Base-by-base conservation (phyloP, 371 early-diverging fungal species). In the Dinochytrium kinnereticum region DNA sequence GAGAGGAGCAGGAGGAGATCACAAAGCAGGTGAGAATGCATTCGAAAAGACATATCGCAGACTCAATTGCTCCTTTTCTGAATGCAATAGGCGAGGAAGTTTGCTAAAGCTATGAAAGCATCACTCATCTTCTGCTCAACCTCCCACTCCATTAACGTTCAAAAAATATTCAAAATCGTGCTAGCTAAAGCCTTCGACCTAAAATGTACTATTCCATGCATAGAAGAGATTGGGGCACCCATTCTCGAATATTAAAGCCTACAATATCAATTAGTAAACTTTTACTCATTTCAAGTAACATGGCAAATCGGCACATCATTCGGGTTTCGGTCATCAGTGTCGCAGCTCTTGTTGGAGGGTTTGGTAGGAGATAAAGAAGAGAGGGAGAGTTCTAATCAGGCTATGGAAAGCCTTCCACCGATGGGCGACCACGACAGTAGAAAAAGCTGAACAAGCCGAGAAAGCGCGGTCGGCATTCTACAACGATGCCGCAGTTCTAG, bases 141-240 rank as follows among this genome's bases (percentile, higher is more conserved):
- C 24, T 89, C 95, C 10, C 92, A 93, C 51, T 92, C 94, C 15
- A 96, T 98, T 79, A 98, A 98, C 74, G 93, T 98, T 26, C 96
- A 98, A 85, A 94, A 95, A 80, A 95, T 98, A 40, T 98, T 96
- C 86, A 98, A 98, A 84, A 94, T 98, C 71, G 95, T 96, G 0
- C 80, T 98, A 17, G 90, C 93, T 70, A 96, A 96, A 81, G 94
- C 94, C 5, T 98, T 96, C 79, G 96, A 98, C 77, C 82, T 98
- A 71, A 91, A 90, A 69, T 95, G 96, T 75, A 95, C 93, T 71
- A 92, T 98, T 74, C 93, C 95, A 1, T 93, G 94, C 79, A 94
- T 96, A 51, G 88, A 89, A 30, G 95, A 96, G 71, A 85, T 93
- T 28, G 98, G 98, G 26, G 96, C 90, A 5, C 97, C 98, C 0